These are phyloP conservation scores for Lippia alba DNA, from an alignment of 305 asterid genomes.

Conservation along the genomic window DNA sequence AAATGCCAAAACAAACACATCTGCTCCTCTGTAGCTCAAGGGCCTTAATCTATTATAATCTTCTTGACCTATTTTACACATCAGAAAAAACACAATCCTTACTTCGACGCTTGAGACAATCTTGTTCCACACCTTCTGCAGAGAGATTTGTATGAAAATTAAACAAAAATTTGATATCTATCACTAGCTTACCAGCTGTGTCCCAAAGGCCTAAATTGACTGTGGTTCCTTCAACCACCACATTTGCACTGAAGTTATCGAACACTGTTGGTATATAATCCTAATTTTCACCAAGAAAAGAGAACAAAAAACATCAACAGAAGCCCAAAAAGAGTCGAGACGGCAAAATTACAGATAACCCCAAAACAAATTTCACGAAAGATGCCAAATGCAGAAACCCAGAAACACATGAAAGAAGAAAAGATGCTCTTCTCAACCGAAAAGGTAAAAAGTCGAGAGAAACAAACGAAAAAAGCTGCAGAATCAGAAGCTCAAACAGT, in stretches of 20 bases:
- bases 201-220: constrained; percentile 86
- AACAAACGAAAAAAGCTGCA: constrained; percentile 42
- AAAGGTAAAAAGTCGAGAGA: constrained; percentile 29
- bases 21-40: constrained; percentile 77
- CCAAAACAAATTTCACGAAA: constrained; percentile 28
- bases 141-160: constrained; percentile 1
- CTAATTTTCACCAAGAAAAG: constrained; percentile 47
- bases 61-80: constrained; percentile 60
- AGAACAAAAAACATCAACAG: constrained; percentile 15
- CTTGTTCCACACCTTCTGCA: not conserved
- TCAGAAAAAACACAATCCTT: constrained; percentile 19
- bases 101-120: not conserved
- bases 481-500: constrained; percentile 32
- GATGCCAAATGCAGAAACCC: constrained; percentile 12
- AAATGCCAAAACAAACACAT: constrained; percentile 74
- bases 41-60: constrained; percentile 79
- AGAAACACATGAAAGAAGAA: constrained; percentile 2
- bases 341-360: constrained; percentile 10
- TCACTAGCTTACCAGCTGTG: constrained; percentile 63
- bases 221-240: constrained; percentile 75
- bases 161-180: not conserved
- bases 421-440: constrained; percentile 30
- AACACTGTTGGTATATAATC: constrained; percentile 79
- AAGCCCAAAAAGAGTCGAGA: not conserved
- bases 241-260: constrained; percentile 85